A percentile compares a stretch with the other conserved stretches of the same genome.
These are phyloP conservation scores for Opeltia flavorubescens DNA, from an alignment of 495 filamentous ascomycete genomes.

Conservation along the genomic window DNA sequence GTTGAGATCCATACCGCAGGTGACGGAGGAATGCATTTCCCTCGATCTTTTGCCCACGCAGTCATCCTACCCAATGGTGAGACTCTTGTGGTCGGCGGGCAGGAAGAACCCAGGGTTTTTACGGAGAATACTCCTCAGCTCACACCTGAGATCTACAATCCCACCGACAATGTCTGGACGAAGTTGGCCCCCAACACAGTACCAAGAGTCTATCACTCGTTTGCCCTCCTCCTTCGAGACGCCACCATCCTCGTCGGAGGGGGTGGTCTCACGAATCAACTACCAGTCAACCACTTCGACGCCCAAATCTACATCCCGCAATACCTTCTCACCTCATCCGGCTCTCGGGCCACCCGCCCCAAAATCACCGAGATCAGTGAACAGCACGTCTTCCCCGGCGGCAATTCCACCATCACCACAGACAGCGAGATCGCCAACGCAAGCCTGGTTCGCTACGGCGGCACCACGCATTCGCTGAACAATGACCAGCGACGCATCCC, in stretches of 20 bases:
- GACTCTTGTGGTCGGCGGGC: conserved; percentile 11
- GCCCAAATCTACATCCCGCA: conserved; percentile 32
- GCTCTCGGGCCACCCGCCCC: conserved; percentile 22
- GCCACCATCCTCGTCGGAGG: conserved; percentile 10
- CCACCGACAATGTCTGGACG: neutral
- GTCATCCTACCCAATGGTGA: conserved; percentile 12
- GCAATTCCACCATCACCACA: conserved; percentile 22
- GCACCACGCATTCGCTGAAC: conserved; percentile 31
- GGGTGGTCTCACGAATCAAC: conserved; percentile 18
- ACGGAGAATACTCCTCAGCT: conserved; percentile 18
- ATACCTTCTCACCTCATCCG: conserved; percentile 30
- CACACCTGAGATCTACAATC: conserved; percentile 4
- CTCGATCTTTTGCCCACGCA: conserved; percentile 6
- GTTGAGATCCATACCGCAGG: conserved; percentile 16
- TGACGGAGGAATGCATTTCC: conserved; percentile 23
- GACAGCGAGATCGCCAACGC: conserved; percentile 13
- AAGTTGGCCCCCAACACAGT: conserved; percentile 20
- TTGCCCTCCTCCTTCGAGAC: conserved; percentile 6
- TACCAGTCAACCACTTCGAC: conserved; percentile 32
- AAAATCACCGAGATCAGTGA: conserved; percentile 17
- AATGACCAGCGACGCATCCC: conserved; percentile 32
- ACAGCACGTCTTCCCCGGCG: conserved; percentile 17
- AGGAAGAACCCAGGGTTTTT: conserved; percentile 21
- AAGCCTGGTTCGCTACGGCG: conserved; percentile 26
- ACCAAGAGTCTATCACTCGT: conserved; percentile 5